Base-by-base conservation (phyloP, 148 eudicot genomes). In the Vaccinium myrtillus region DNA sequence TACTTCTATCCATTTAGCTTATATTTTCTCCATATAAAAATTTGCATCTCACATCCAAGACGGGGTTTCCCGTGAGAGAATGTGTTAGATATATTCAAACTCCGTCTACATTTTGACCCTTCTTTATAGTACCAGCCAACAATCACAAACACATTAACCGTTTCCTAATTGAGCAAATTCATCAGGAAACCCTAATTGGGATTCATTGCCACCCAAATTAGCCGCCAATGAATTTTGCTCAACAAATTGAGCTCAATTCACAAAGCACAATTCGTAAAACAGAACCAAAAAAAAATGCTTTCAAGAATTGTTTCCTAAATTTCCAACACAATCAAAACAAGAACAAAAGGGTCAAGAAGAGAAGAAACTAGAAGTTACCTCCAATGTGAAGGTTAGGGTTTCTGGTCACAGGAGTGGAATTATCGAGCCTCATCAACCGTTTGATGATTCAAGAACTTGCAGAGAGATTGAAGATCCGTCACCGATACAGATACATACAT, bases 381-480 rank as follows among this genome's bases (percentile, higher is more conserved):
- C 58, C 81, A 83, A 18, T 8, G 81, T 61, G 54, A 10, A 61
- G 77, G 61, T 25, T 49, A 83, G 43, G 85, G 81, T 63, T 61
- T 77, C 13, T 61, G 23, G 27, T 56, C 36, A 36, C 2, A 50
- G 36, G 13, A 13, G 36, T 6, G 43, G 46, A 51, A 54, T 8
- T 78, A 2, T 30, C 63, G 32, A 63, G 63, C 63, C 6, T 16
- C 50, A 50, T 78, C 85, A 39, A 61, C 21, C 30, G 75, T 48
- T 7, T 39, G 61, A 83, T 6, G 61, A 83, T 61, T 77, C 59
- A 27, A 19, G 25, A 83, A 51, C 56, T 63, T 32, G 30, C 69
- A 4, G 3, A 11, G 11, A 77, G 49, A 67, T 67, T 48, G 75
- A 27, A 13, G 75, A 77, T 48, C 65, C 54, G 27, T 39, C n/a